Percentiles rank a stretch among this genome's conserved stretches.
These are phyloP conservation scores for Balakata baccata DNA, from an alignment of 345 rosid genomes.

Conservation along the genomic window DNA sequence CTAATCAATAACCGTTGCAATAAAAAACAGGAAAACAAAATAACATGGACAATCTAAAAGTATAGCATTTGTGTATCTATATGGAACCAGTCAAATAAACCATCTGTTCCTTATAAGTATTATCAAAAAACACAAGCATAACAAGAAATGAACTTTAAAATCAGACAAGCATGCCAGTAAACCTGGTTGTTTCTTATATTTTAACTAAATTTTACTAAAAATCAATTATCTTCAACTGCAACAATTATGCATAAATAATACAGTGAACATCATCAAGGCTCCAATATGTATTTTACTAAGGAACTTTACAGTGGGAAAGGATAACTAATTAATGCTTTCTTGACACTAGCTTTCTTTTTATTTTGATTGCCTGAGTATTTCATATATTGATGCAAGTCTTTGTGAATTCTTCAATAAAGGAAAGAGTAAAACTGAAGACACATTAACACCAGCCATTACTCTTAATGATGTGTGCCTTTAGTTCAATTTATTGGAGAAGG, in stretches of 20 bases:
- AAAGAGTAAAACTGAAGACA: not conserved
- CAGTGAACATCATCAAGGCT: not conserved
- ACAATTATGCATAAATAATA: not conserved
- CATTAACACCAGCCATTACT: not conserved
- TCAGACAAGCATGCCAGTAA: not conserved
- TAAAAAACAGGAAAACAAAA: slow-evolving; percentile 10
- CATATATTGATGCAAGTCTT: too few species aligned
- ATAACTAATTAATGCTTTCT: not conserved
- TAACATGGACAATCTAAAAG: slow-evolving; percentile 1
- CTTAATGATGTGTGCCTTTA: not conserved
- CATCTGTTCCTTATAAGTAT: not conserved
- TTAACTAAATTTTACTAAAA: not conserved
- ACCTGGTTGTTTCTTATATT: not conserved
- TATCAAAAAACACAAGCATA: not conserved
- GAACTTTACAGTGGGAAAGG: not conserved
- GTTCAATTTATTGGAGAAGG: not conserved
- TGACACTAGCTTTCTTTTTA: not conserved
- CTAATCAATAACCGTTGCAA: slow-evolving; percentile 15
- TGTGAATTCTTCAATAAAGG: not conserved
- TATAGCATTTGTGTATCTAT: not conserved
- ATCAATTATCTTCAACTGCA: too few species aligned
- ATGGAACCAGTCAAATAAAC: not conserved
- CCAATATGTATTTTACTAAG: not conserved
- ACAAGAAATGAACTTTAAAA: not conserved
- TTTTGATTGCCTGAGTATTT: not conserved